A percentile compares a stretch with the other conserved stretches of the same genome.
Evolutionary conservation across 73 alveolate genomes (phyloP).

Genomic region (Tetrahymena malaccensis): DNA sequence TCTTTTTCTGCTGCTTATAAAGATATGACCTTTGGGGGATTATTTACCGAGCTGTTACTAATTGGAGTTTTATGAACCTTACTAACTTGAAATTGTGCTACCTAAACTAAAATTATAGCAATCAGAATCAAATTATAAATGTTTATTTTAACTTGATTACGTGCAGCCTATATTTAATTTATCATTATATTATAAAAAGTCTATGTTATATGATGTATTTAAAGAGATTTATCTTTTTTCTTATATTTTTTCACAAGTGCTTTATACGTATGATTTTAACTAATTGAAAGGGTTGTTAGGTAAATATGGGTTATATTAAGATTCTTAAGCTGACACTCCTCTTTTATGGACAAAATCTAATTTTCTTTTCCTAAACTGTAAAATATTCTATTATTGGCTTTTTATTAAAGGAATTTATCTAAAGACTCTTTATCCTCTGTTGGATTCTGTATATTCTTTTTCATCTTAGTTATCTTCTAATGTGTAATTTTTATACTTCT

Average conservation of each 20-base stretch:
- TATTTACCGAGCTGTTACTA: neutral
- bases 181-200: neutral
- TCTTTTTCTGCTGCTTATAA: neutral
- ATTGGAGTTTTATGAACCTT: neutral
- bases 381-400: neutral
- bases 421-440: neutral
- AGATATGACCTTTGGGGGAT: neutral
- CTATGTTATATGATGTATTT: neutral
- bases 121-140: neutral
- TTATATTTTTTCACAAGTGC: neutral
- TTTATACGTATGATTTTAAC: neutral
- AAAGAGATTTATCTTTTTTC: neutral
- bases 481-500: neutral
- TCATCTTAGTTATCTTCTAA: neutral
- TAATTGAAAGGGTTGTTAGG: neutral
- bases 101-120: neutral
- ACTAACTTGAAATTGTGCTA: neutral
- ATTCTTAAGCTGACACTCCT: neutral
- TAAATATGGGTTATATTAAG: neutral
- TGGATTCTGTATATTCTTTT: neutral
- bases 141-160: neutral
- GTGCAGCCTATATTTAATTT: neutral
- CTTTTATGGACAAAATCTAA: neutral
- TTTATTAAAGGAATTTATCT: neutral
- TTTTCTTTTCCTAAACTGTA: neutral